Conservation (phyloP, 371 early-diverging fungal species). For the Dinochytrium kinnereticum region DNA sequence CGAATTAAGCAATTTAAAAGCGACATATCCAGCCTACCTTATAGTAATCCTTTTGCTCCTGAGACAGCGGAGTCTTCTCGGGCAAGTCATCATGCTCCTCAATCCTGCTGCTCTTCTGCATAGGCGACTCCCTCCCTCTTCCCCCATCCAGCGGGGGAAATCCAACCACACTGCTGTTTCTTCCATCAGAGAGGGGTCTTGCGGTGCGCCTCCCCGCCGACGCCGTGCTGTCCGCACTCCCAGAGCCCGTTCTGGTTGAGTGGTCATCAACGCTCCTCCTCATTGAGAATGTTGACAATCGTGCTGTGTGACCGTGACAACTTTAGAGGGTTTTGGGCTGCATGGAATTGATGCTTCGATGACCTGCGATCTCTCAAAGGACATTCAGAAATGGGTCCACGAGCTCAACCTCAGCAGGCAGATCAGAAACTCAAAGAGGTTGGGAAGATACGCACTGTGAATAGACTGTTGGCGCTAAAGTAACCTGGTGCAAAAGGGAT, state of each 20-base stretch:
- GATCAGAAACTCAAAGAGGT: constrained; percentile 49
- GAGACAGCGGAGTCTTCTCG: neutral
- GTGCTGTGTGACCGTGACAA: neutral
- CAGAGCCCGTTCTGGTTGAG: constrained; percentile 13
- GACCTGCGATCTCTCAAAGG: constrained; percentile 42
- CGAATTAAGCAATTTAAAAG: constrained; percentile 2
- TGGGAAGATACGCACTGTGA: neutral
- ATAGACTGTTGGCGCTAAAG: neutral
- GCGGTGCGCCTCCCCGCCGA: too few relatives aligned
- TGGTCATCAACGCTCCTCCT: constrained; percentile 4
- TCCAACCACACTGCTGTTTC: too few relatives aligned
- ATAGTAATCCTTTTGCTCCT: constrained; percentile 6
- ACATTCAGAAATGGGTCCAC: constrained; percentile 52
- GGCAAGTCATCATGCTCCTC: neutral
- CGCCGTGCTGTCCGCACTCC: neutral
- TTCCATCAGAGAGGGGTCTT: too few relatives aligned
- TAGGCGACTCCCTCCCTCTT: neutral
- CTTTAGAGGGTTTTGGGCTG: neutral
- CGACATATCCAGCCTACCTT: neutral
- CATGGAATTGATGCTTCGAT: constrained; percentile 18
- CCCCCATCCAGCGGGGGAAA: neutral
- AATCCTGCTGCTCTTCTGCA: too few relatives aligned
- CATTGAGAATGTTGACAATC: neutral
- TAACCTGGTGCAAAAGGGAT: constrained; percentile 34
- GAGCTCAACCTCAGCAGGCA: constrained; percentile 46